Percentiles rank a stretch among this genome's conserved stretches.
phyloP scores from a whole-genome alignment of 495 filamentous ascomycete genomes.

The Penicillium argentinense region DNA sequence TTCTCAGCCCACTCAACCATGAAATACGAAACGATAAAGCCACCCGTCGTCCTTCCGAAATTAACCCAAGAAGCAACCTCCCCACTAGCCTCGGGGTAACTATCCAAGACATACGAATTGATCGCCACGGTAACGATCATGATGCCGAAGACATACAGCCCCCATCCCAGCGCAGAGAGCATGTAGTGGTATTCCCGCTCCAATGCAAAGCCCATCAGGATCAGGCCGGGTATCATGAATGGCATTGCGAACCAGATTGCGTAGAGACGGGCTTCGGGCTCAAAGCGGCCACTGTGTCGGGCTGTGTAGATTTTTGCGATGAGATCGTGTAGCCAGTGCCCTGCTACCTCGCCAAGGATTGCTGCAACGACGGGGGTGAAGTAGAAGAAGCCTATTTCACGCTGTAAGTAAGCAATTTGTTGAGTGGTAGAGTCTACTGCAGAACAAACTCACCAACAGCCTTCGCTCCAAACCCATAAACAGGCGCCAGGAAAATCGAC shows the following conservation, averaged over 20 bases:
- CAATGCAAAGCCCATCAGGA: slow-evolving; percentile 57
- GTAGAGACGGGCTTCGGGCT: slow-evolving; percentile 55
- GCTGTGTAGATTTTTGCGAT: slow-evolving; percentile 49
- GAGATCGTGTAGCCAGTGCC: slow-evolving; percentile 61
- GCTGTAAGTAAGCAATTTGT: neutral
- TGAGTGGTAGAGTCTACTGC: neutral
- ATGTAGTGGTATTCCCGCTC: slow-evolving; percentile 56
- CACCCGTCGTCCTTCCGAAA: slow-evolving; percentile 43
- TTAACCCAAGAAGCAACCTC: slow-evolving; percentile 58
- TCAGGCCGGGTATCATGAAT: slow-evolving; percentile 50
- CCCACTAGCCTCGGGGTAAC: slow-evolving; percentile 54
- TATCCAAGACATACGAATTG: slow-evolving; percentile 60
- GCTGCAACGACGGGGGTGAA: slow-evolving; percentile 57
- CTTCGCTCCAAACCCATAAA: slow-evolving; percentile 55
- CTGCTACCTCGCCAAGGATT: slow-evolving; percentile 50
- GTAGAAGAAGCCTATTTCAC: slow-evolving; percentile 52
- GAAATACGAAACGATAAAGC: slow-evolving; percentile 55
- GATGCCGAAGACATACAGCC: slow-evolving; percentile 56
- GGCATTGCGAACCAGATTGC: slow-evolving; percentile 50
- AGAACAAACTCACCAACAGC: slow-evolving; percentile 44
- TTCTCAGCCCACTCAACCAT: slow-evolving; percentile 40
- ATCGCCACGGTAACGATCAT: slow-evolving; percentile 65
- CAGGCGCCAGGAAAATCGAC: slow-evolving; percentile 50
- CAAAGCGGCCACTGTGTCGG: slow-evolving; percentile 51
- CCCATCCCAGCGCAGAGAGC: slow-evolving; percentile 54